Conservation (phyloP, 129 eudicot genomes). For the Calendula officinalis region DNA sequence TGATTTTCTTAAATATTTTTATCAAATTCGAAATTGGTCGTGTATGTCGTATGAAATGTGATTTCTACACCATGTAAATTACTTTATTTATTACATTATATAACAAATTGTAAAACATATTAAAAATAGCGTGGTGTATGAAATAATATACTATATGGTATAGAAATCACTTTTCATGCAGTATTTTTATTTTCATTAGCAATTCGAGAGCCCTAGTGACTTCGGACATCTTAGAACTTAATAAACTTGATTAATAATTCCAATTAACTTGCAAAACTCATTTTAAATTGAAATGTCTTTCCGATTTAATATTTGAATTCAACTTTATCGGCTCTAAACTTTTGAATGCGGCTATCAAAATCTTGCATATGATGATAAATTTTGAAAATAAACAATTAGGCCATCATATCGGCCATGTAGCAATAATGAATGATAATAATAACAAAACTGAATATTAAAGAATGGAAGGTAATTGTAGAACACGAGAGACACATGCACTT, state of each 20-base stretch:
- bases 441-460: neutral
- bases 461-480: slow-evolving; percentile 7
- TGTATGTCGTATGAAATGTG: no score
- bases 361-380: slow-evolving; percentile 14
- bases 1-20: no score
- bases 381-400: slow-evolving; percentile 9
- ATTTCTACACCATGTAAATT: no score
- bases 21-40: no score
- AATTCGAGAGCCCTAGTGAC: neutral
- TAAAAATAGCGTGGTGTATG: no score
- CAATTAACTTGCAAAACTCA: slow-evolving; percentile 28
- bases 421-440: slow-evolving; percentile 24
- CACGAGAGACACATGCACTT: slow-evolving; percentile 18
- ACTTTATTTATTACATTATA: no score
- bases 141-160: no score
- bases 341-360: slow-evolving; percentile 16
- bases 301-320: slow-evolving; percentile 12
- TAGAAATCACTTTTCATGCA: no score
- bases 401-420: slow-evolving; percentile 17
- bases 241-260: slow-evolving; percentile 1
- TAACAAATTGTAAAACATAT: no score
- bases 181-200: no score
- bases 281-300: slow-evolving; percentile 2
- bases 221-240: neutral
- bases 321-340: slow-evolving; percentile 20